Evolutionary conservation across 805 yeast genomes (phyloP).

Genomic region (Suhomyces pyralidae): DNA sequence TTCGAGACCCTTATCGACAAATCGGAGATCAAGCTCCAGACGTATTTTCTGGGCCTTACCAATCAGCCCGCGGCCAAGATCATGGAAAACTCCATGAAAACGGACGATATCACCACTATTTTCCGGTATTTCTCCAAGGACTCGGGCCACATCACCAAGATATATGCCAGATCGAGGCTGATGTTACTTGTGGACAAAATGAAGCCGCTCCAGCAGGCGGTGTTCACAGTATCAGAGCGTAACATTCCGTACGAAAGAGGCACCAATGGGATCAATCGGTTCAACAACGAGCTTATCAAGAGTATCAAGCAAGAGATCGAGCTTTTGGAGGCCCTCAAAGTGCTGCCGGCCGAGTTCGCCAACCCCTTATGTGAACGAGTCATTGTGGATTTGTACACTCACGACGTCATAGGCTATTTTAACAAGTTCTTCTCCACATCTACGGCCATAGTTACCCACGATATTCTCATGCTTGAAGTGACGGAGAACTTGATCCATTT

Average conservation of each 20-base stretch:
- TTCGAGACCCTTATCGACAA: slow-evolving; percentile 53
- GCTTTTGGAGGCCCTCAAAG: slow-evolving; percentile 34
- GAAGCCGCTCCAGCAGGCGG: slow-evolving; percentile 45
- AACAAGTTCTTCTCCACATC: slow-evolving; percentile 13
- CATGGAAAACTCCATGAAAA: slow-evolving; percentile 38
- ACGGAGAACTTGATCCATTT: slow-evolving; percentile 41
- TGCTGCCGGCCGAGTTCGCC: slow-evolving; percentile 7
- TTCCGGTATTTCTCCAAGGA: slow-evolving; percentile 10
- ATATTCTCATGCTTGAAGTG: slow-evolving; percentile 35
- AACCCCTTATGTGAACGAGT: slow-evolving; percentile 9
- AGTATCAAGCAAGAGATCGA: slow-evolving; percentile 50
- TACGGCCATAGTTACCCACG: slow-evolving; percentile 18
- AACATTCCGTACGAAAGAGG: slow-evolving; percentile 58
- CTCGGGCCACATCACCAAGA: slow-evolving; percentile 6
- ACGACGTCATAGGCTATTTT: slow-evolving; percentile 13
- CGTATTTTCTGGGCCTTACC: slow-evolving; percentile 39
- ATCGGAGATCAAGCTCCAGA: slow-evolving; percentile 54
- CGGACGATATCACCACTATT: slow-evolving; percentile 10
- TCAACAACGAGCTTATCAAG: slow-evolving; percentile 50
- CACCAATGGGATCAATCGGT: slow-evolving; percentile 53
- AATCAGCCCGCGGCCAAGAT: slow-evolving; percentile 31
- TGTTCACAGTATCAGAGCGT: slow-evolving; percentile 37
- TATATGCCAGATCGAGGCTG: slow-evolving; percentile 21
- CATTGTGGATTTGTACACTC: slow-evolving; percentile 9
- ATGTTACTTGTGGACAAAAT: slow-evolving; percentile 40